Conservation (phyloP, 1,284 basidiomycete genomes). For the Phlebopus sp. region DNA sequence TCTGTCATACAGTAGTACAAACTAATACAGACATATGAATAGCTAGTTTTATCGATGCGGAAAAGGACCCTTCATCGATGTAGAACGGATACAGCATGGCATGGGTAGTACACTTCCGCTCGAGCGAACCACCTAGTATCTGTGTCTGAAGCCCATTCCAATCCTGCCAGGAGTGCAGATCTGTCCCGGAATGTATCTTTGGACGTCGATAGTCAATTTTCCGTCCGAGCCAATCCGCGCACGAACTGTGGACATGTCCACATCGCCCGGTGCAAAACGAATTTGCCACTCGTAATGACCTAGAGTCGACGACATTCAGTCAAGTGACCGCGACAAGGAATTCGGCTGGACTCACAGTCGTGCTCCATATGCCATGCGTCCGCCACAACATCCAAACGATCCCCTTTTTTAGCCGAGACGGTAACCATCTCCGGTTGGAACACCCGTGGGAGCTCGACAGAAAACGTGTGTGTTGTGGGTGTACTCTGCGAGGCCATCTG, state of each 20-base stretch:
- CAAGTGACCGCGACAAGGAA: conserved; percentile 2
- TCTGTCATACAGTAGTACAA: too few relatives aligned
- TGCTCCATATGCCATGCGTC: conserved; percentile 57
- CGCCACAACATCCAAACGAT: conserved; percentile 49
- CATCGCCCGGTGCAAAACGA: conserved; percentile 44
- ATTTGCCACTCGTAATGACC: conserved; percentile 59
- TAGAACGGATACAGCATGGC: too few relatives aligned
- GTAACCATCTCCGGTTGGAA: conserved; percentile 58
- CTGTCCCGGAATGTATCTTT: conserved; percentile 23
- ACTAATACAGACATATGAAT: too few relatives aligned
- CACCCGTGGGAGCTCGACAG: conserved; percentile 41
- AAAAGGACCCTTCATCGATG: too few relatives aligned
- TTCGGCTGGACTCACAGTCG: conserved; percentile 45
- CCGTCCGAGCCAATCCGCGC: conserved; percentile 45
- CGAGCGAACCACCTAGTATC: conserved; percentile 12
- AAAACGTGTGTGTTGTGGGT: conserved; percentile 32
- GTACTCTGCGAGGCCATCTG: conserved; percentile 39
- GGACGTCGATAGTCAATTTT: conserved; percentile 44
- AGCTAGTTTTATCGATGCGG: too few relatives aligned
- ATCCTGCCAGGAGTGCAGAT: conserved; percentile 14
- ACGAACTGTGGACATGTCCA: conserved; percentile 46
- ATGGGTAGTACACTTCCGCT: too few relatives aligned
- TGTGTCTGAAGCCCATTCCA: conserved; percentile 31
- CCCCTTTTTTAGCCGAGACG: conserved; percentile 49
- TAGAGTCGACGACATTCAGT: conserved; percentile 20